A percentile compares a stretch with the other conserved stretches of the same genome.
These are phyloP conservation scores for Fusarium sp. DNA, from an alignment of 2,329 filamentous ascomycete genomes.

Conservation along the genomic window DNA sequence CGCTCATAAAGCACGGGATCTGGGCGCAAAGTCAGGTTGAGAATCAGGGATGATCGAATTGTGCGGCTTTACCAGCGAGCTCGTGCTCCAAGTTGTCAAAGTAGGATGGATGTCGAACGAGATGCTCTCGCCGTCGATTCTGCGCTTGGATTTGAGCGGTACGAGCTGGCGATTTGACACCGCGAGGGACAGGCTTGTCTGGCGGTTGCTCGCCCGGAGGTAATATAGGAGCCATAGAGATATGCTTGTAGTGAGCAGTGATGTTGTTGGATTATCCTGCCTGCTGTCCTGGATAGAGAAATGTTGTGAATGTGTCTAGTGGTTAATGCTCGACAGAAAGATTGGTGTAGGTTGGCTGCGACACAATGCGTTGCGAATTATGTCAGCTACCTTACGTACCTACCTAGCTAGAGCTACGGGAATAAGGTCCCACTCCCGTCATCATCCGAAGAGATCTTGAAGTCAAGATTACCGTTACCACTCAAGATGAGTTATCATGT, in stretches of 20 bases:
- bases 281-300: neutral
- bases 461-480: neutral
- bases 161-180: constrained; percentile 59
- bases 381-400: neutral
- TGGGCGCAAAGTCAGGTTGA: constrained; percentile 46
- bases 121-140: constrained; percentile 84
- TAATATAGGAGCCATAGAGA: constrained; percentile 37
- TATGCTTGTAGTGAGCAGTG: neutral
- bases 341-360: neutral
- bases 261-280: neutral
- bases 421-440: constrained; percentile 11
- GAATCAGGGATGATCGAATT: neutral
- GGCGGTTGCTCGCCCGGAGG: constrained; percentile 12
- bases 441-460: neutral
- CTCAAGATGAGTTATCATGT: neutral
- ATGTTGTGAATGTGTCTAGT: neutral
- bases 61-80: constrained; percentile 60
- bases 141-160: constrained; percentile 70
- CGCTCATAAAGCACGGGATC: constrained; percentile 88
- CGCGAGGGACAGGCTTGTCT: constrained; percentile 61
- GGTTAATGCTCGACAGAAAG: constrained; percentile 9
- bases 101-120: constrained; percentile 81
- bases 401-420: neutral
- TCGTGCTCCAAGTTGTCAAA: constrained; percentile 71
- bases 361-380: constrained; percentile 3